phyloP scores from a whole-genome alignment of 2,329 filamentous ascomycete species.

The Ophiognomonia clavigignenti-juglandacearum region DNA sequence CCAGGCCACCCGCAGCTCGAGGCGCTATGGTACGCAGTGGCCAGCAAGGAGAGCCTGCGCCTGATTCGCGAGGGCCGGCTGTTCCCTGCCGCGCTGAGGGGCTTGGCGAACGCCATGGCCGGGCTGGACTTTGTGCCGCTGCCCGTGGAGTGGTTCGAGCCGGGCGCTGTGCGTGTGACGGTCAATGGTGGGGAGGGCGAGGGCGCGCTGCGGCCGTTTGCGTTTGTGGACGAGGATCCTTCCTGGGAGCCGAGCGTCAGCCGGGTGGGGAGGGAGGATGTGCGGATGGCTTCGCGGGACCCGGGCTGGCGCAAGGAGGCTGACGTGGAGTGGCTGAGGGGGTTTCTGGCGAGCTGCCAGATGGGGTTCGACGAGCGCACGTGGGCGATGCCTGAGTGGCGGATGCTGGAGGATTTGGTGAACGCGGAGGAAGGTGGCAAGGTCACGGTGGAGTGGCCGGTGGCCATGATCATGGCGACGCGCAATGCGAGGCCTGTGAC shows the following conservation, averaged over 20 bases:
- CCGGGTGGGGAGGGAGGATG: constrained; percentile 3
- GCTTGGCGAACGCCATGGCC: constrained; percentile 15
- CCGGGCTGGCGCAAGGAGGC: constrained; percentile 16
- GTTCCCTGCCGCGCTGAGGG: constrained; percentile 17
- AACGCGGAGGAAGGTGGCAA: constrained; percentile 3
- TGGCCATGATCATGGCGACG: constrained; percentile 17
- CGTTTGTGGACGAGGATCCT: constrained; percentile 15
- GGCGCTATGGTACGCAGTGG: constrained; percentile 14
- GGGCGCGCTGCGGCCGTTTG: constrained; percentile 11
- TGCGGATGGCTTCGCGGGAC: constrained; percentile 1
- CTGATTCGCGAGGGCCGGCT: constrained; percentile 15
- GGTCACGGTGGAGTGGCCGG: constrained; percentile 17
- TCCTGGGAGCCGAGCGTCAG: constrained; percentile 10
- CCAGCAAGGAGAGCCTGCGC: constrained; percentile 15
- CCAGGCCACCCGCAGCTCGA: constrained; percentile 8
- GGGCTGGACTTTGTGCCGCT: constrained; percentile 17
- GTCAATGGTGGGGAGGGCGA: constrained; percentile 10
- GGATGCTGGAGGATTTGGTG: constrained; percentile 16
- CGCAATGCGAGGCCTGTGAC: constrained; percentile 8
- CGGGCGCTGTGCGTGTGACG: constrained; percentile 12
- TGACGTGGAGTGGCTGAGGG: constrained; percentile 18
- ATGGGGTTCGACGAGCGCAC: constrained; percentile 18
- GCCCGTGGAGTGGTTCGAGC: constrained; percentile 14
- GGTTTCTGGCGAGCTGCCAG: constrained; percentile 17
- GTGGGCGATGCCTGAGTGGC: constrained; percentile 16